A percentile compares a stretch with the other conserved stretches of the same genome.
Conservation (phyloP, 495 filamentous ascomycete species). For the Penicillium canariense region DNA sequence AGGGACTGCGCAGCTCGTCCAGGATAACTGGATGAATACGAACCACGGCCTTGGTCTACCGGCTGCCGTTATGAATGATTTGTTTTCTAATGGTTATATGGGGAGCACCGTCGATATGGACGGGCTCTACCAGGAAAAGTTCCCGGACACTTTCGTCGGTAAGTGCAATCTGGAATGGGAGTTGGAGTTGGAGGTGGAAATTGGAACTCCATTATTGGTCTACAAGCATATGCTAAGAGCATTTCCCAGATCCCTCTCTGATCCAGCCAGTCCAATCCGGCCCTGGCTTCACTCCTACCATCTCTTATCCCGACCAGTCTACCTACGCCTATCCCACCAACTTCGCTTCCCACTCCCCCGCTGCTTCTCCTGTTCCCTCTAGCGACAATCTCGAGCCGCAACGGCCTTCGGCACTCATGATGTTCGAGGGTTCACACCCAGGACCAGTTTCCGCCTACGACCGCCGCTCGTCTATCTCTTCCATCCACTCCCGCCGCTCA, state of each 20-base stretch:
- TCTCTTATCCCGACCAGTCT: slow-evolving; percentile 36
- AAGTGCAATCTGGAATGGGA: slow-evolving; percentile 49
- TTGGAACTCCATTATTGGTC: neutral
- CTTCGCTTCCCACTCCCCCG: slow-evolving; percentile 36
- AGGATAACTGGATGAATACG: slow-evolving; percentile 59
- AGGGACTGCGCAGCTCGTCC: slow-evolving; percentile 57
- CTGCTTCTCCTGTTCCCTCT: slow-evolving; percentile 34
- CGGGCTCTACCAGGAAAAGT: slow-evolving; percentile 56
- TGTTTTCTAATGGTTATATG: slow-evolving; percentile 52
- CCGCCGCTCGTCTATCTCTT: slow-evolving; percentile 55
- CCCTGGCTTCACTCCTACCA: slow-evolving; percentile 29
- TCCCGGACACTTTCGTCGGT: slow-evolving; percentile 70
- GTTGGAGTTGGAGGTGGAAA: neutral
- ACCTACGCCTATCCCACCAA: slow-evolving; percentile 25
- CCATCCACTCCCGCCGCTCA: slow-evolving; percentile 54
- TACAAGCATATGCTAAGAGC: slow-evolving; percentile 6
- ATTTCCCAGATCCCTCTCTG: slow-evolving; percentile 54
- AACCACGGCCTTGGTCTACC: slow-evolving; percentile 64
- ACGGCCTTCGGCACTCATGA: slow-evolving; percentile 38
- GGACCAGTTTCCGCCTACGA: slow-evolving; percentile 40
- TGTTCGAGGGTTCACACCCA: slow-evolving; percentile 34
- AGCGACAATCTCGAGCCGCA: slow-evolving; percentile 27
- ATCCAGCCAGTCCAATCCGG: slow-evolving; percentile 47
- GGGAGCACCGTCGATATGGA: slow-evolving; percentile 35
- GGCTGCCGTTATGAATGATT: slow-evolving; percentile 62